Percentiles rank a stretch among this genome's conserved stretches.
phyloP scores from a whole-genome alignment of 1,284 basidiomycete species.

The Cryptococcus jaspeensis region DNA sequence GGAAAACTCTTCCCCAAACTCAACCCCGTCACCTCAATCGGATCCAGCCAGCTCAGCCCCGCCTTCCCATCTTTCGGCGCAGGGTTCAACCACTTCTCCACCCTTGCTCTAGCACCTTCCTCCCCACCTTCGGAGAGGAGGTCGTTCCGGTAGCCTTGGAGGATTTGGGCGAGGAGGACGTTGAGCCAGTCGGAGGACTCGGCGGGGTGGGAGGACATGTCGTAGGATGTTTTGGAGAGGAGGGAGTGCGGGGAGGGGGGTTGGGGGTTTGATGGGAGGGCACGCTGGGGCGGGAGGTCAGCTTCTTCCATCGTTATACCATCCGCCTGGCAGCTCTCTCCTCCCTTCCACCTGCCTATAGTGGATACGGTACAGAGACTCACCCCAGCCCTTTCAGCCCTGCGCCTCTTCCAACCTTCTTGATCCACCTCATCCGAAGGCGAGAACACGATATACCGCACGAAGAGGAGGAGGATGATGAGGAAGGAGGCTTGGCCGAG shows the following conservation, averaged over 20 bases:
- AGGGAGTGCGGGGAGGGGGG: slow-evolving; percentile 47
- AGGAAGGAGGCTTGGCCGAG: slow-evolving; percentile 56
- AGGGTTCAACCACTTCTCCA: slow-evolving; percentile 52
- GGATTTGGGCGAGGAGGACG: slow-evolving; percentile 57
- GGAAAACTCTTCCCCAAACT: slow-evolving; percentile 57
- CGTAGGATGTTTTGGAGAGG: slow-evolving; percentile 55
- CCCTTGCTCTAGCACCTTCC: slow-evolving; percentile 50
- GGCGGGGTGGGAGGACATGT: slow-evolving; percentile 55
- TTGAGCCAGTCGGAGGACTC: slow-evolving; percentile 60
- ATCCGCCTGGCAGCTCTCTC: neutral
- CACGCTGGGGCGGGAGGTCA: slow-evolving; percentile 22
- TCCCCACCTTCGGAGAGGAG: slow-evolving; percentile 50
- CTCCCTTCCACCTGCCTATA: neutral
- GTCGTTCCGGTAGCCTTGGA: slow-evolving; percentile 51
- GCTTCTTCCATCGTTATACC: neutral
- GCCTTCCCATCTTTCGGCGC: slow-evolving; percentile 13
- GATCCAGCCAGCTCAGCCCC: slow-evolving; percentile 50
- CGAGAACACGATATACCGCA: slow-evolving; percentile 58
- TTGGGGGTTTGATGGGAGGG: slow-evolving; percentile 32
- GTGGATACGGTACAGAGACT: slow-evolving; percentile 2
- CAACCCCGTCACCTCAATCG: slow-evolving; percentile 57
- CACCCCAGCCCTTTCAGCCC: slow-evolving; percentile 43
- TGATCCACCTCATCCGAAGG: slow-evolving; percentile 48
- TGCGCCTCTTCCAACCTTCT: slow-evolving; percentile 31
- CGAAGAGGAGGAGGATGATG: slow-evolving; percentile 51